phyloP scores from a whole-genome alignment of 106 monocot genomes.

The Apostasia ramifera region DNA sequence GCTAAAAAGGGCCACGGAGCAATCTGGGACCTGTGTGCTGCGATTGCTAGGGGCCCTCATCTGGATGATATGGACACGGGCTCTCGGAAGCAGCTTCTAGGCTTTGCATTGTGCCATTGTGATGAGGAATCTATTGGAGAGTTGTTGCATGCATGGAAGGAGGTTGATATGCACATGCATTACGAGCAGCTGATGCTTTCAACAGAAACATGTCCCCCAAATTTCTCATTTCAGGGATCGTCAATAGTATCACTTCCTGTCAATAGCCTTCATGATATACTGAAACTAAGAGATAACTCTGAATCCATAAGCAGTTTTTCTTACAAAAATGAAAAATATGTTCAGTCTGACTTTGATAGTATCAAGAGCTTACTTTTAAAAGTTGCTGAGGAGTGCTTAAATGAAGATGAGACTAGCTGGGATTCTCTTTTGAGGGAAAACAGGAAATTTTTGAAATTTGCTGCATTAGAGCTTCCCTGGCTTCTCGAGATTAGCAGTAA shows the following conservation, averaged over 20 bases:
- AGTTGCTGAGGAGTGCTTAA: conserved; percentile 30
- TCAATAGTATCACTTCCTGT: conserved; percentile 28
- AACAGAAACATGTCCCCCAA: conserved; percentile 38
- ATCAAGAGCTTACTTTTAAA: conserved; percentile 35
- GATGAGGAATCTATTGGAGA: conserved; percentile 90
- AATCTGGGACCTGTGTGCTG: conserved; percentile 88
- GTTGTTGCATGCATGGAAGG: conserved; percentile 87
- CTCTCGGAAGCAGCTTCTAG: conserved; percentile 70
- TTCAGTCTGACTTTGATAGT: conserved; percentile 12
- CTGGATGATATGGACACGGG: conserved; percentile 72
- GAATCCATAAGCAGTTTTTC: background rate
- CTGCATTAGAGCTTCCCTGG: conserved; percentile 74
- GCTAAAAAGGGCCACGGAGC: conserved; percentile 80
- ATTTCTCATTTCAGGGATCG: conserved; percentile 41
- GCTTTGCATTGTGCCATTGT: conserved; percentile 87
- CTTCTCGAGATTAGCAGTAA: conserved; percentile 59
- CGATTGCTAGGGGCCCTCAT: conserved; percentile 83
- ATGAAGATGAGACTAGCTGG: conserved; percentile 30
- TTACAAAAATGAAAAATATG: conserved; percentile 13
- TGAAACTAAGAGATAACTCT: conserved; percentile 19
- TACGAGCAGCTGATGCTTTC: conserved; percentile 51
- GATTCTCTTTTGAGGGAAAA: conserved; percentile 51
- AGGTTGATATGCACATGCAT: conserved; percentile 49
- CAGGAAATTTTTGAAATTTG: conserved; percentile 47
- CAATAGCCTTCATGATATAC: conserved; percentile 24